These are phyloP conservation scores for Lumnitzera racemosa DNA, from an alignment of 345 rosid species.

Conservation along the genomic window DNA sequence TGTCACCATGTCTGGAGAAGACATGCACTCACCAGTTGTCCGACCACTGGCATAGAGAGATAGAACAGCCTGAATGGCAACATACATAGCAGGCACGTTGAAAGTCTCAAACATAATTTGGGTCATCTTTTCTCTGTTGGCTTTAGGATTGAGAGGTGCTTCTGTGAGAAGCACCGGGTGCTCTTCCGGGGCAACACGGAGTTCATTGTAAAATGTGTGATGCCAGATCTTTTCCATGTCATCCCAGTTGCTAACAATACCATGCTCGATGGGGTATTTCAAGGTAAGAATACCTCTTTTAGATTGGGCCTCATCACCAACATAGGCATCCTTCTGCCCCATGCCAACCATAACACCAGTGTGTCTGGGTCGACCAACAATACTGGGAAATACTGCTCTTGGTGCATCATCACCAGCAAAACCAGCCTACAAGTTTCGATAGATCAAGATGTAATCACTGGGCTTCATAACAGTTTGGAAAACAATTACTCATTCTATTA, in stretches of 20 bases:
- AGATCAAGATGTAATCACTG: not conserved
- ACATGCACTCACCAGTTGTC: constrained; percentile 27
- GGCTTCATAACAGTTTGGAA: not conserved
- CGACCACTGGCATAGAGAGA: constrained; percentile 42
- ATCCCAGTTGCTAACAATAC: constrained; percentile 48
- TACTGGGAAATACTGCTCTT: constrained; percentile 44
- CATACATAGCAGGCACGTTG: constrained; percentile 37
- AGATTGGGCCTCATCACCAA: constrained; percentile 44
- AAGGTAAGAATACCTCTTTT: constrained; percentile 43
- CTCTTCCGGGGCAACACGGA: constrained; percentile 46
- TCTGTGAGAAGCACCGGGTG: constrained; percentile 42
- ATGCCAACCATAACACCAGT: constrained; percentile 50
- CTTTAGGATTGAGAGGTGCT: constrained; percentile 46
- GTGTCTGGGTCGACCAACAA: constrained; percentile 40
- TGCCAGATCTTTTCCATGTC: constrained; percentile 53
- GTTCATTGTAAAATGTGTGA: constrained; percentile 43
- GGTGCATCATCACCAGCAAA: constrained; percentile 51
- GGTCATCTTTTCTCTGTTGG: constrained; percentile 46
- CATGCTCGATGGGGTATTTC: constrained; percentile 44
- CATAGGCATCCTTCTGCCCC: constrained; percentile 46
- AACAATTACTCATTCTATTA: too few species aligned
- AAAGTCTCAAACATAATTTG: constrained; percentile 43
- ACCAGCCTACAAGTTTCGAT: constrained; percentile 24
- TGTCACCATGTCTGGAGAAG: not conserved
- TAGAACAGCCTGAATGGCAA: constrained; percentile 36